Evolutionary conservation across 331 rosid species (phyloP), one percentile per base, ranked within the genome.

Genomic region (Pyracantha coccinea): DNA sequence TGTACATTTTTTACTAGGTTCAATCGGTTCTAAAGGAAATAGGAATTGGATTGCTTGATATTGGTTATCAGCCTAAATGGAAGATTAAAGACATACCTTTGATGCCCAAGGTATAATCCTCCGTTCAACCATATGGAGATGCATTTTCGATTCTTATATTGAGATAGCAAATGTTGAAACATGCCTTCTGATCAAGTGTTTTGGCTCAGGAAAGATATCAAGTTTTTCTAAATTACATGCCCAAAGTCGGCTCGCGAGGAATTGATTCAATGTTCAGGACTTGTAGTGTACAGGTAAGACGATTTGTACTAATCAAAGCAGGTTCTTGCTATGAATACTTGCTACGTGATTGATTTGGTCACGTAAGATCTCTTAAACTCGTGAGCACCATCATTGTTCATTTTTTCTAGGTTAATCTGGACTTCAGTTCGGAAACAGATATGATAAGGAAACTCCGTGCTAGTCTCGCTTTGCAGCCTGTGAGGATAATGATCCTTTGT

Each of bases 181-280:
- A 38, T 38, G 13, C 47, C 47, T 35, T 35, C 79, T 89, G 68
- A 86, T 58, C 31, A 31, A 68, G 67, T 82, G 24, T 75, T 86
- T 78, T 77, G 81, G 64, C 82, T 80, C 93, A 95, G 99, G 99
- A 97, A 83, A 88, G 99, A 82, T 95, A 92, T 33, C 90, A 94
- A 66, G 92, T 94, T 60, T 92, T 94, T 93, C 86, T 72, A 83
- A 92, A 89, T 66, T 94, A 92, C 91, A 95, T 95, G 97, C 99
- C 97, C 69, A 88, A 92, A 87, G 99, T 95, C 77, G 97, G 99
- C 66, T 78, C 96, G 17, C 92, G 90, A 20, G 99, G 99, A 76
- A 93, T 95, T 79, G 97, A 95, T 83, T 92, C 90, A 97, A 90
- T 95, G 99, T 88, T 95, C 86, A 87, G 97, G 88, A 95, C 97